Evolutionary conservation across 768 basidiomycete species (phyloP), one percentile per base, ranked within the genome.

Genomic region (Lactifluus piperatus): DNA sequence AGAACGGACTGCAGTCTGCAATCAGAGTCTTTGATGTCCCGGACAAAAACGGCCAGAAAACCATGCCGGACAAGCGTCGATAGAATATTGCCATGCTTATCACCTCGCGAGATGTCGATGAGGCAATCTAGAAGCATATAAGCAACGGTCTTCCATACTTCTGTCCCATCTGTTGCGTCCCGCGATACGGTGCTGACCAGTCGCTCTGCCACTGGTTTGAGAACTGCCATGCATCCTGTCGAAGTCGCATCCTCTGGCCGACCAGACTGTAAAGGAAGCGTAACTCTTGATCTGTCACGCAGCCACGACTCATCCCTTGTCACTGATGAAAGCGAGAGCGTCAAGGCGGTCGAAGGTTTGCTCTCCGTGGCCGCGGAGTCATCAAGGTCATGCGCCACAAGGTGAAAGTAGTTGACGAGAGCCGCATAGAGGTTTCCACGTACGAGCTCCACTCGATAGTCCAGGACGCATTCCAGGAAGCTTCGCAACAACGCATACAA

Each of bases 121-220:
- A 94, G 77, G 0, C 88, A 84, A 65, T 94, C 91, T 44, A 97
- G 76, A 3, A 93, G 76, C 77, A 94, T 88, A 69, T 94, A 97
- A 9, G 94, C 91, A 16, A 97, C 83, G 3, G 94, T 94, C 73
- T 91, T 91, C 95, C 95, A 98, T 2, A 97, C 91, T 71, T 97
- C 94, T 18, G 90, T 85, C 7, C 94, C 94, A 63, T 97, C 94
- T 54, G 91, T 88, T 1, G 93, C 94, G 68, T 98, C 95, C n/a
- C 91, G 79, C 22, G 90, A 83, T 39, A 95, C 76, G 37, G 83
- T 77, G 0, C 82, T 73, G 0, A 93, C 77, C 20, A 97, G 72
- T 5, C 86, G 79, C 54, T 95, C 94, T 65, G 86, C 77, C 36
- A 76, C 76, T 5, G 77, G 72, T 65, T 85, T 86, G 69, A 98